Base-by-base conservation (phyloP, 768 basidiomycete genomes). In the Tulasnella sp. region DNA sequence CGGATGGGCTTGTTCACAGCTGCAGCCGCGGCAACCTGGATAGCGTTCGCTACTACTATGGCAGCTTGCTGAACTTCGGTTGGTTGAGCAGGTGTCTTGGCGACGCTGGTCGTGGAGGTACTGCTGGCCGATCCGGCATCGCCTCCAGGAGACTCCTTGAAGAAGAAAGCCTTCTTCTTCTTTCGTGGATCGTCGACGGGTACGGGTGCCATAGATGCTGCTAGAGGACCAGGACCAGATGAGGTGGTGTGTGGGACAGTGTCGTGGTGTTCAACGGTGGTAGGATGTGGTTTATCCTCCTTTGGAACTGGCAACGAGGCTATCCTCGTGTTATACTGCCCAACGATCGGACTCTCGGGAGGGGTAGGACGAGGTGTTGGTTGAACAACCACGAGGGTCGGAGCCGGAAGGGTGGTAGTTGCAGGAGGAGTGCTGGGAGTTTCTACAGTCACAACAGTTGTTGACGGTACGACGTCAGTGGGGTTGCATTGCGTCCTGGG, bases 321-420 rank as follows among this genome's bases (percentile, higher is more conserved):
- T 34, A 64, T 25, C 31, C 31, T 77, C 31, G 49, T 31, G 54
- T 64, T 42, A 38, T 25, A 14, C 9, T 31, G 29, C 25, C 8
- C 78, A 80, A 14, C 40, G 78, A 77, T 34, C 81, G 81, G 73
- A 91, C 92, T 0, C 91, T 91, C 86, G 2, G 92, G 93, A 8
- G 93, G 79, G 0, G 93, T 78, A 29, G 76, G 76, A 42, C 78
- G 68, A 14, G 76, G 78, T 14, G 77, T 93, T 0, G 90, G 91
- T 78, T 90, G 73, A 34, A 93, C 89, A 29, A 93, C 86, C 19
- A 92, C 86, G 7, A 93, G 86, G 14, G 77, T 38, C 19, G 77
- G 77, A n/a, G 36, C 86, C 85, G 17, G 90, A 90, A 39, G 87
- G 80, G 74, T 82, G 78, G 77, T 79, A 36, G 82, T 79, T 1